A percentile compares a stretch with the other conserved stretches of the same genome.
Conservation (phyloP, 139 green algal genomes). For the Closterium sp. region DNA sequence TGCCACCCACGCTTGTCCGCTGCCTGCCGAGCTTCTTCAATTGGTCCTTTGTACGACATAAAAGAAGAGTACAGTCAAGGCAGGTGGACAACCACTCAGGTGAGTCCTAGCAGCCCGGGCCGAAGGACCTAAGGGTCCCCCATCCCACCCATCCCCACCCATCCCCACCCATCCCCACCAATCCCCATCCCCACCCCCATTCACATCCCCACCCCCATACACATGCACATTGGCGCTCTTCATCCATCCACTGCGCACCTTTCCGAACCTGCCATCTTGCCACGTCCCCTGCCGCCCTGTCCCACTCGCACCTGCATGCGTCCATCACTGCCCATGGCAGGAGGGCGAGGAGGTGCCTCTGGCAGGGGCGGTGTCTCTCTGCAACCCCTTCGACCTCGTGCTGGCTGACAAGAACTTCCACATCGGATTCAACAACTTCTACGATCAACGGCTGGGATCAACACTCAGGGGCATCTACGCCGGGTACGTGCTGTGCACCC, state of each 20-base stretch:
- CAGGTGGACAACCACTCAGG: no score
- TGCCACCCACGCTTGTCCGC: no score
- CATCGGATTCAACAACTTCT: constrained; percentile 82
- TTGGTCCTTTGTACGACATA: no score
- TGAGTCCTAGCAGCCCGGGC: no score
- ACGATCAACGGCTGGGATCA: constrained; percentile 72
- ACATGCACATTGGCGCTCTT: no score
- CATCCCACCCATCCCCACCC: no score
- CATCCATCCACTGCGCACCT: neutral
- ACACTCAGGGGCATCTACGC: constrained; percentile 38
- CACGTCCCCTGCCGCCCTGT: neutral
- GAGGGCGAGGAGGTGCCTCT: constrained; percentile 68
- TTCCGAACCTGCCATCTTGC: neutral
- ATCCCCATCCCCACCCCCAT: no score
- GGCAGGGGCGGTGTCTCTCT: constrained; percentile 79
- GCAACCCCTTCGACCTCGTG: constrained; percentile 88
- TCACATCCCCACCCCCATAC: no score
- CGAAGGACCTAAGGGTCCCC: no score
- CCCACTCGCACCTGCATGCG: neutral
- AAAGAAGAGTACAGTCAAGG: no score
- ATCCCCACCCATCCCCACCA: no score
- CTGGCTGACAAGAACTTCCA: constrained; percentile 69
- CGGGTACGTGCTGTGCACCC: neutral
- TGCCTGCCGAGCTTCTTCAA: no score
- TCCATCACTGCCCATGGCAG: constrained; percentile 51